Evolutionary conservation across 495 filamentous ascomycete genomes (phyloP), one percentile per base, ranked within the genome.

Genomic region (Xylaria telfairii): DNA sequence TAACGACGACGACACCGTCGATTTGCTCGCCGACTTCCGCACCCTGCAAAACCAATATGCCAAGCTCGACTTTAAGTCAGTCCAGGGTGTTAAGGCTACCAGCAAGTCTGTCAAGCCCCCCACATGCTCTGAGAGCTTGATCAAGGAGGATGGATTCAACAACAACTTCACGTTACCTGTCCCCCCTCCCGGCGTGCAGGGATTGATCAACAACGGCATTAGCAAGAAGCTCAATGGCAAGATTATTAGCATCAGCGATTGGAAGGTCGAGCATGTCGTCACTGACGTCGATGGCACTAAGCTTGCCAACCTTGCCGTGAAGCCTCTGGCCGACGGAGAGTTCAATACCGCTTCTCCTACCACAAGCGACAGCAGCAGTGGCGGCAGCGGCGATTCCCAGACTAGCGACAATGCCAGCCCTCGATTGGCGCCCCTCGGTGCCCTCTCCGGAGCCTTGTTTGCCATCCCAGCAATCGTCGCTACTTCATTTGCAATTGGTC

Each of bases 141-240:
- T 96, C 82, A 84, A 81, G 66, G 79, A 80, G 65, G 71, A 81
- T 28, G 80, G 81, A 70, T 96, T 97, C 87, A 85, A 84, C 81
- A 90, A 81, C 81, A 90, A 90, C 81, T 97, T 95, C 84, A 90
- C 88, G 65, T 81, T 97, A 69, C 94, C 94, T 32, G 78, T 67
- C 21, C 71, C 78, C 26, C 85, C 86, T 39, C 80, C 83, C 6
- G 79, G 77, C 61, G 81, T 80, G 42, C 74, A 80, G 73, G 73
- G 78, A 28, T 82, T 87, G 65, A 90, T 92, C 73, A 80, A 89
- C 49, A 84, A 87, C 19, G 87, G 86, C 47, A 83, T 88, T 57
- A 77, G 61, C 39, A 79, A 80, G 57, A 74, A 75, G 68, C 80
- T 83, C 61, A 71, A 62, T 42, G 83, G 81, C 74, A 79, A 82